phyloP scores from a whole-genome alignment of 176 grass and related monocot genomes.

The Eleusine coracana region DNA sequence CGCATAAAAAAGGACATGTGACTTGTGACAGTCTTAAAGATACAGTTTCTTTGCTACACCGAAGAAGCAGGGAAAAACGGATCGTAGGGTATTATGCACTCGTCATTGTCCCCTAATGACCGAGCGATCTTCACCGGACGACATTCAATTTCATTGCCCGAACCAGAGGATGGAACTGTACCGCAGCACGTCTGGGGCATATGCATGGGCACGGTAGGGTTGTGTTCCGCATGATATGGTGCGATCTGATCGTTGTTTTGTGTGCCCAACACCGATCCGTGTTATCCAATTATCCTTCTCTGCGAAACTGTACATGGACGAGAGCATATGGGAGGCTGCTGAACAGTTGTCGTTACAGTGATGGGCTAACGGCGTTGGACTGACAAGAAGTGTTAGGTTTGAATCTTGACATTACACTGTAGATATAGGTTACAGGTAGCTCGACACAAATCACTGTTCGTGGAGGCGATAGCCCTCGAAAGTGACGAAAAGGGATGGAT shows the following conservation, averaged over 20 bases:
- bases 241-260: slow-evolving; percentile 23
- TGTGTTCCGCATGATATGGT: background rate
- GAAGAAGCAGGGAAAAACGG: no score
- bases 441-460: background rate
- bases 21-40: no score
- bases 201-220: background rate
- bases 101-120: no score
- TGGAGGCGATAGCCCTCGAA: background rate
- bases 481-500: background rate
- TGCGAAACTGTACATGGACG: slow-evolving; percentile 1
- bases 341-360: background rate
- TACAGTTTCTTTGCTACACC: no score
- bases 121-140: no score
- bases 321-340: background rate
- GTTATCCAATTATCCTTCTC: background rate
- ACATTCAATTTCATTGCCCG: no score
- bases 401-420: no score
- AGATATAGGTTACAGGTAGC: background rate
- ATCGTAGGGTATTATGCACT: no score
- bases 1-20: no score
- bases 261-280: background rate
- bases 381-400: background rate
- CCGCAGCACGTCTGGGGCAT: background rate
- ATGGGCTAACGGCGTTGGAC: background rate
- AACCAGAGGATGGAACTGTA: no score